phyloP scores from a whole-genome alignment of 306 rosid species.

The Prunus dulcis region DNA sequence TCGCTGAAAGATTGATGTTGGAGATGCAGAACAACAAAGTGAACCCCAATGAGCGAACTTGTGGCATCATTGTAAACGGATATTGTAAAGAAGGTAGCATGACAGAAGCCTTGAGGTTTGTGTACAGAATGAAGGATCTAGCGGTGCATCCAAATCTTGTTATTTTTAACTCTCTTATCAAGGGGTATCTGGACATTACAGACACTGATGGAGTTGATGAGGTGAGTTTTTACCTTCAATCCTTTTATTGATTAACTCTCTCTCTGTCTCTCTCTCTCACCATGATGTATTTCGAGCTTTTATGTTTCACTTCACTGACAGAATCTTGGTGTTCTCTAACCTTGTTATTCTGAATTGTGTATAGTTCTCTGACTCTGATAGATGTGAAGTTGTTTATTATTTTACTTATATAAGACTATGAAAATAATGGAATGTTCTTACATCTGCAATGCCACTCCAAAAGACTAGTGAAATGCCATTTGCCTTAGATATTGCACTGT shows the following conservation, averaged over 20 bases:
- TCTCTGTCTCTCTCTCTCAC: too few relatives aligned
- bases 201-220: slow-evolving; percentile 76
- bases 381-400: too few relatives aligned
- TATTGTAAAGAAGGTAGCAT: slow-evolving; percentile 85
- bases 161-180: slow-evolving; percentile 81
- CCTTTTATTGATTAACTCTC: background rate
- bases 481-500: background rate
- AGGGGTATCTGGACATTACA: slow-evolving; percentile 70
- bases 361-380: too few relatives aligned
- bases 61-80: slow-evolving; percentile 77
- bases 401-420: too few relatives aligned
- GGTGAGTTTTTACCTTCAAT: slow-evolving; percentile 37
- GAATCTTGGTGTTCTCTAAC: too few relatives aligned
- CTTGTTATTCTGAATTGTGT: too few relatives aligned
- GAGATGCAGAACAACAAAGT: slow-evolving; percentile 65
- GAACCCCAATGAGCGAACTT: slow-evolving; percentile 80
- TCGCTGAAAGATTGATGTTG: slow-evolving; percentile 64
- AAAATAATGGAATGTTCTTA: background rate
- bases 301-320: too few relatives aligned
- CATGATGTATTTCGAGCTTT: too few relatives aligned
- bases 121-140: slow-evolving; percentile 73
- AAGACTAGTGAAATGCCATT: background rate
- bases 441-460: background rate
- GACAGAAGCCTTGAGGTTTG: slow-evolving; percentile 78
- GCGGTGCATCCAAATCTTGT: slow-evolving; percentile 75